A percentile compares a stretch with the other conserved stretches of the same genome.
phyloP scores from a whole-genome alignment of 495 filamentous ascomycete genomes.

The Margaritispora aquatica region DNA sequence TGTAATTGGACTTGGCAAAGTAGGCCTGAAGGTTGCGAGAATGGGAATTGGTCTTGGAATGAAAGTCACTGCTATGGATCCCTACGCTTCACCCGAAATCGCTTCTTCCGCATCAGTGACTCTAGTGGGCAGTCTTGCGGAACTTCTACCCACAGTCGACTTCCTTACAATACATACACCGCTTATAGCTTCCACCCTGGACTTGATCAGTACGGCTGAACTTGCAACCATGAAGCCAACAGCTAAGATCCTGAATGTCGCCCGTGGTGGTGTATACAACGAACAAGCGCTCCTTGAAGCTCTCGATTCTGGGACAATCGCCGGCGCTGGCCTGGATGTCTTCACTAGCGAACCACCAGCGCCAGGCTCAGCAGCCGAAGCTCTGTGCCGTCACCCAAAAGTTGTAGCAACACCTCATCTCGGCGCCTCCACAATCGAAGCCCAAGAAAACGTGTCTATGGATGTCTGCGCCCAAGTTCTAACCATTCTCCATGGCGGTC shows the following conservation, averaged over 20 bases:
- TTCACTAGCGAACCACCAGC: conserved; percentile 63
- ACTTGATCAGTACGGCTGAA: conserved; percentile 55
- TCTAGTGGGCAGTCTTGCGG: conserved; percentile 42
- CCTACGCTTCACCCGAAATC: conserved; percentile 57
- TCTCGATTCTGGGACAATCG: conserved; percentile 58
- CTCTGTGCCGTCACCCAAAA: conserved; percentile 52
- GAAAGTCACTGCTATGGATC: conserved; percentile 59
- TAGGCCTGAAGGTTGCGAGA: conserved; percentile 63
- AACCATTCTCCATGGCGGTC: conserved; percentile 54
- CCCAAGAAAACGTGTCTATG: conserved; percentile 67
- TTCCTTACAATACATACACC: conserved; percentile 74
- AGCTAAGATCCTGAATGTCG: conserved; percentile 62
- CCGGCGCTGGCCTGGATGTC: conserved; percentile 69
- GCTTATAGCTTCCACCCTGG: conserved; percentile 61
- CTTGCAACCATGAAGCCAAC: conserved; percentile 61
- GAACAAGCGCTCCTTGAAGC: conserved; percentile 62
- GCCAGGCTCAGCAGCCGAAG: conserved; percentile 42
- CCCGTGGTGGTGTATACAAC: conserved; percentile 69
- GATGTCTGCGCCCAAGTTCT: conserved; percentile 72
- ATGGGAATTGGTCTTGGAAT: conserved; percentile 65
- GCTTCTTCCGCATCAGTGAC: conserved; percentile 51
- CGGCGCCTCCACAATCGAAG: conserved; percentile 68
- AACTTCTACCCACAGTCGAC: conserved; percentile 55
- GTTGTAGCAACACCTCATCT: conserved; percentile 68
- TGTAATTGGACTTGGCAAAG: conserved; percentile 66